Conservation (phyloP, 148 eudicot species). For the Camellia granthamiana region DNA sequence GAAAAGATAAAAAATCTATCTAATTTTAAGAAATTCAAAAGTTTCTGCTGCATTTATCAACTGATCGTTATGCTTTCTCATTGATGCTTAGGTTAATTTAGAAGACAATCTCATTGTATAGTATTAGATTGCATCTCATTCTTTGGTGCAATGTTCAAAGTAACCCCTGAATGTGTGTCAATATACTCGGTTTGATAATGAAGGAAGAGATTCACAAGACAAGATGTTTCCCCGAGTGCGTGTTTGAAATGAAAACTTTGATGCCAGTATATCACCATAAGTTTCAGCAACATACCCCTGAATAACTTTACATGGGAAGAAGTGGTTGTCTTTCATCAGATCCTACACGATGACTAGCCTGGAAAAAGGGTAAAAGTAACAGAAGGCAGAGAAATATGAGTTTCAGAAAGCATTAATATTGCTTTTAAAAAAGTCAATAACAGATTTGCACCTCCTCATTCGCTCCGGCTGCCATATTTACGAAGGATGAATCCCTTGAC, state of each 20-base stretch:
- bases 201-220: not conserved
- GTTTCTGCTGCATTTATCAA: not conserved
- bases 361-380: slow-evolving; percentile 21
- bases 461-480: slow-evolving; percentile 87
- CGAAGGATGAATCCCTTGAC: slow-evolving; percentile 50
- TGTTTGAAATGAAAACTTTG: not conserved
- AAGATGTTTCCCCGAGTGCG: too few relatives aligned
- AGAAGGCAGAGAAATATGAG: not conserved
- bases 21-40: not conserved
- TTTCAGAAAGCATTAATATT: not conserved
- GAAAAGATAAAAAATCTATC: not conserved
- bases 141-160: not conserved
- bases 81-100: not conserved
- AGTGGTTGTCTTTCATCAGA: slow-evolving; percentile 80
- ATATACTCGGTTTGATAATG: not conserved
- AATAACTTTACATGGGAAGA: slow-evolving; percentile 68
- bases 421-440: not conserved
- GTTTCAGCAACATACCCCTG: slow-evolving; percentile 24
- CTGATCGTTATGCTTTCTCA: not conserved
- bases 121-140: not conserved
- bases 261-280: not conserved
- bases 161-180: not conserved
- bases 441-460: slow-evolving; percentile 68
- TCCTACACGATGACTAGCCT: slow-evolving; percentile 74
- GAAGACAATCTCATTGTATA: not conserved